Base-by-base conservation (phyloP, 108 stramenopile species). In the Conticribra weissflogii region DNA sequence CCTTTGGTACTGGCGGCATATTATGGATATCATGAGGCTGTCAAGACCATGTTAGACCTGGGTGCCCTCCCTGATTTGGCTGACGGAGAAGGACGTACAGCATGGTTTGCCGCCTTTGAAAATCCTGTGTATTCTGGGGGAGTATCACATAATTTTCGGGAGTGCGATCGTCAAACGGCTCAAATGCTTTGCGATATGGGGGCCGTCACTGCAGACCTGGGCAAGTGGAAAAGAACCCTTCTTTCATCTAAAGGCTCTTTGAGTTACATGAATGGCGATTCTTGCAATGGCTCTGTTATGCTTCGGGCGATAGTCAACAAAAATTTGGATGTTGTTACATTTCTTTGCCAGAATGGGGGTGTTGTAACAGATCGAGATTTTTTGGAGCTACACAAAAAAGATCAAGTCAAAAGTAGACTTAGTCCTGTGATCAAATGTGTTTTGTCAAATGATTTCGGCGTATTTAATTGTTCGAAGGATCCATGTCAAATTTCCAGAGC, bases 1-100 rank as follows among this genome's bases (percentile, higher is more conserved):
- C 71, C 77, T 17, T n/a, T 78, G 8, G 53, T 57, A 24, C 54
- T 78, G 17, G 72, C 77, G 23, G 77, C 77, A 0, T 78, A 78
- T 27, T 78, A 52, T 30, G 77, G 77, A 0, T 78, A 53, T 66
- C 23, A 66, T 45, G 29, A 47, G 24, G 65, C 66, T 1, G 77
- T 78, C 5, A 56, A 57, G 23, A 1, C 9, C n/a, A 41, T 67
- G 18, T 7, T 74, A 3, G 46, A 73, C 31, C 27, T 34, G 0
- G 77, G 77, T 17, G 65, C 71, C 0, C 48, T 73, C 15, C 65
- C 66, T 2, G 71, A 78, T 59, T 53, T 73, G 16, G 34, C 53
- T 24, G 66, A 78, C 54, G 77, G 72, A 33, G 65, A 73, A 3
- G 77, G 72, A 7, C 36, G 46, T 24, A 78, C 64, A 15, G 71